phyloP scores from a whole-genome alignment of 2,329 filamentous ascomycete genomes.

The Talaromyces rugulosus region DNA sequence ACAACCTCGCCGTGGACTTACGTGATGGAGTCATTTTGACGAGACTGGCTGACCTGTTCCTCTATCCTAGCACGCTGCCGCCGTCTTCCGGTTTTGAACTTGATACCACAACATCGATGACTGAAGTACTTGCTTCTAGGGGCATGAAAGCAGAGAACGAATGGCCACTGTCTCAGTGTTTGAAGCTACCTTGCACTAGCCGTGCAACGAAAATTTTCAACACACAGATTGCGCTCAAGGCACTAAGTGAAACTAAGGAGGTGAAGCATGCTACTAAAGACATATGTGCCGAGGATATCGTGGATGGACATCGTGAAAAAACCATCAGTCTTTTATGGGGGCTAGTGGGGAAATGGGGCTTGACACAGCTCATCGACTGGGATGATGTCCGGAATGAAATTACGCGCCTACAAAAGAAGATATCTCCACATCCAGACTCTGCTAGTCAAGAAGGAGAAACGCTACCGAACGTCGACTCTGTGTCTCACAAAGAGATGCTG shows the following conservation, averaged over 20 bases:
- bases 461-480: slow-evolving; percentile 16
- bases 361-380: slow-evolving; percentile 53
- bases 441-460: slow-evolving; percentile 20
- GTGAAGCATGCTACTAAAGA: slow-evolving; percentile 38
- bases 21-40: slow-evolving; percentile 59
- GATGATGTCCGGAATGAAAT: slow-evolving; percentile 51
- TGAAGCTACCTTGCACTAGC: slow-evolving; percentile 55
- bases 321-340: slow-evolving; percentile 59
- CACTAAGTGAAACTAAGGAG: slow-evolving; percentile 44
- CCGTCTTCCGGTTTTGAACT: slow-evolving; percentile 13
- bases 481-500: slow-evolving; percentile 42
- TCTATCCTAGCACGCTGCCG: slow-evolving; percentile 40
- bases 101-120: slow-evolving; percentile 36
- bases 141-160: slow-evolving; percentile 35
- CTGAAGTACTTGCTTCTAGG: slow-evolving; percentile 43
- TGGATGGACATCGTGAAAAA: slow-evolving; percentile 62
- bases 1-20: slow-evolving; percentile 59
- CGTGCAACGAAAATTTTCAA: slow-evolving; percentile 57
- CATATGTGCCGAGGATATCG: slow-evolving; percentile 55
- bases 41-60: slow-evolving; percentile 55
- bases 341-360: slow-evolving; percentile 54
- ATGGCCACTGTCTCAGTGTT: slow-evolving; percentile 52
- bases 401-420: slow-evolving; percentile 35
- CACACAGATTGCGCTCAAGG: slow-evolving; percentile 53
- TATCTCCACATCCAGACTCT: slow-evolving; percentile 13